These are phyloP conservation scores for Tolypocladium capitatum DNA, from an alignment of 2,329 filamentous ascomycete species.

Conservation along the genomic window DNA sequence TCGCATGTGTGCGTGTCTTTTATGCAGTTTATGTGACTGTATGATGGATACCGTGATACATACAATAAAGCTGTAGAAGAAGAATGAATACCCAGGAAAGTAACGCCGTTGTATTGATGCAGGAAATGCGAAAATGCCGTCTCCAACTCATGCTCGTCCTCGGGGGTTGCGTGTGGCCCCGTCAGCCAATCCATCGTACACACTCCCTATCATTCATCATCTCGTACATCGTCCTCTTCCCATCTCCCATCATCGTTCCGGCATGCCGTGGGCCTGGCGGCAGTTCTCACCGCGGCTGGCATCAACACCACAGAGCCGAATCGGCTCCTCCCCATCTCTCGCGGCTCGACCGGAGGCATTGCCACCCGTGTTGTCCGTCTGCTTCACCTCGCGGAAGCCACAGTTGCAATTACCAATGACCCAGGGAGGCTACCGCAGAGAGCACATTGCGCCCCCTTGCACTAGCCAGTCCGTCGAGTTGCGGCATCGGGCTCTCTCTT, in stretches of 20 bases:
- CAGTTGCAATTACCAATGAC: too few relatives aligned
- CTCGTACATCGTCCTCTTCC: not conserved
- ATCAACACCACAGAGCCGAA: too few relatives aligned
- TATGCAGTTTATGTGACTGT: not conserved
- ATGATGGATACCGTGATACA: not conserved
- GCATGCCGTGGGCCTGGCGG: not conserved
- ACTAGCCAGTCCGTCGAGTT: too few relatives aligned
- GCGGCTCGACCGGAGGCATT: too few relatives aligned
- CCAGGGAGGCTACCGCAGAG: too few relatives aligned
- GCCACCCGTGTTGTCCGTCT: too few relatives aligned
- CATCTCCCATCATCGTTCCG: not conserved
- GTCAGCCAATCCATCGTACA: not conserved
- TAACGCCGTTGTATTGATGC: conserved; percentile 1
- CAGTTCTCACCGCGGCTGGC: too few relatives aligned
- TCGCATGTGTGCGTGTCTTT: not conserved
- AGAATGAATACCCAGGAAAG: not conserved
- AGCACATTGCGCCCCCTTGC: too few relatives aligned
- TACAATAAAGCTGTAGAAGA: not conserved
- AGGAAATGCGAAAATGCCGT: not conserved
- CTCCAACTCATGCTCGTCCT: not conserved
- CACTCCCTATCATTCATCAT: not conserved
- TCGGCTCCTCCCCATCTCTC: too few relatives aligned
- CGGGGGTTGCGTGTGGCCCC: not conserved
- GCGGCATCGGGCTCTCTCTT: too few relatives aligned
- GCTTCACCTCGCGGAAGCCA: too few relatives aligned